Evolutionary conservation across 202 grass and related monocot genomes (phyloP).

Genomic region (Setaria italica): DNA sequence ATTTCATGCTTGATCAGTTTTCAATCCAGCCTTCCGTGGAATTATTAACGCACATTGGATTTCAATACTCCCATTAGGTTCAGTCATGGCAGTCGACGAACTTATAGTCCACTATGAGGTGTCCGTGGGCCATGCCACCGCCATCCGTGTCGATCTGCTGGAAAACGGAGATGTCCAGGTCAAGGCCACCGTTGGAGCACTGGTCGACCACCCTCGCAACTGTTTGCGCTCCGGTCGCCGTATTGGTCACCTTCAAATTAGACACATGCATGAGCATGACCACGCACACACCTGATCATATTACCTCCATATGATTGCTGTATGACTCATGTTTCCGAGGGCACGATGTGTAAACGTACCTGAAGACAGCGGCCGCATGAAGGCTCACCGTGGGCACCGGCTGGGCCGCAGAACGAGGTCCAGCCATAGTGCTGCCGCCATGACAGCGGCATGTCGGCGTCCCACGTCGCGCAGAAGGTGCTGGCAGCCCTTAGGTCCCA

Average conservation of each 20-base stretch:
- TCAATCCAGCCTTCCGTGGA: no score
- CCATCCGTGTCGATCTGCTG: conserved; percentile 30
- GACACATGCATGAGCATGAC: no score
- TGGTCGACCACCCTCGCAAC: conserved; percentile 58
- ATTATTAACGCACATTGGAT: no score
- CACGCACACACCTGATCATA: no score
- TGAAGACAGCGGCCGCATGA: conserved; percentile 54
- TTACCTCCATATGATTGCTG: no score
- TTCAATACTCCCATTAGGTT: no score
- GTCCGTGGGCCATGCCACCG: no score
- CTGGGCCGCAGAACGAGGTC: conserved; percentile 62
- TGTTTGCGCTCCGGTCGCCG: conserved; percentile 21
- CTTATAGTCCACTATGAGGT: no score
- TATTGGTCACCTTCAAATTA: conserved; percentile 47
- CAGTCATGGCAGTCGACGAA: no score
- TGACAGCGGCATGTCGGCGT: conserved; percentile 45
- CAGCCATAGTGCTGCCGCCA: conserved; percentile 57
- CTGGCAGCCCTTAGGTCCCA: conserved; percentile 51
- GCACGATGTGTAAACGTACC: background rate
- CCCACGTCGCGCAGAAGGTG: conserved; percentile 52
- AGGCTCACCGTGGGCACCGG: conserved; percentile 37
- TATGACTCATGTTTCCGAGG: background rate
- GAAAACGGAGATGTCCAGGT: conserved; percentile 56
- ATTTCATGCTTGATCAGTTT: no score
- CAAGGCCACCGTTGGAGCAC: conserved; percentile 55